Conservation (phyloP, 495 filamentous ascomycete genomes). For the Trichoderma reesei region DNA sequence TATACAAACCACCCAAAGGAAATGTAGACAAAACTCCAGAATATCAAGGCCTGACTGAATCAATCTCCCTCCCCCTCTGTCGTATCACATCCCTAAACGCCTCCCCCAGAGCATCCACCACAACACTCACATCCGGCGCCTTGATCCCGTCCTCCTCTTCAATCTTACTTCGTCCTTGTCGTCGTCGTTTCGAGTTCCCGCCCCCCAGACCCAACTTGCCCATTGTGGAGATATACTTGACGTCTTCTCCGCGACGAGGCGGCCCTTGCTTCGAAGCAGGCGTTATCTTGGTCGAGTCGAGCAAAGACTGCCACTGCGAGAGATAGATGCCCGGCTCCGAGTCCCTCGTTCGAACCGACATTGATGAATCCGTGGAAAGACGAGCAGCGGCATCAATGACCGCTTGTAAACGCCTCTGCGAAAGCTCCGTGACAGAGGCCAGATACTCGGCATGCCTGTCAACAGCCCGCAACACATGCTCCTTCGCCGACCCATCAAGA, state of each 20-base stretch:
- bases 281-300: constrained; percentile 50
- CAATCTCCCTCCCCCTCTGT: neutral
- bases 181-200: constrained; percentile 18
- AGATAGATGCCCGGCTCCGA: constrained; percentile 55
- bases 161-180: constrained; percentile 10
- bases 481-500: constrained; percentile 30
- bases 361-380: too few relatives aligned
- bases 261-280: constrained; percentile 35
- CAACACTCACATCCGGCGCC: constrained; percentile 28
- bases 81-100: constrained; percentile 19
- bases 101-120: constrained; percentile 27
- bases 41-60: neutral
- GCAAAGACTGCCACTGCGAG: constrained; percentile 50
- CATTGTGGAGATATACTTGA: constrained; percentile 37
- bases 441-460: constrained; percentile 49
- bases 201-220: constrained; percentile 37
- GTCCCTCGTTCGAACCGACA: neutral
- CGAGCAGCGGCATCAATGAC: constrained; percentile 30
- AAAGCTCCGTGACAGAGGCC: constrained; percentile 33
- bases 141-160: constrained; percentile 18
- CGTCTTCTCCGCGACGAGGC: constrained; percentile 41
- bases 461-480: constrained; percentile 28
- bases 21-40: neutral
- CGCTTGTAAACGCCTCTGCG: constrained; percentile 35
- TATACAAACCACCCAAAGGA: too few relatives aligned